Evolutionary conservation across 192 early-diverging fungal species (phyloP).

Genomic region (Thoreauomyces humboldtii): DNA sequence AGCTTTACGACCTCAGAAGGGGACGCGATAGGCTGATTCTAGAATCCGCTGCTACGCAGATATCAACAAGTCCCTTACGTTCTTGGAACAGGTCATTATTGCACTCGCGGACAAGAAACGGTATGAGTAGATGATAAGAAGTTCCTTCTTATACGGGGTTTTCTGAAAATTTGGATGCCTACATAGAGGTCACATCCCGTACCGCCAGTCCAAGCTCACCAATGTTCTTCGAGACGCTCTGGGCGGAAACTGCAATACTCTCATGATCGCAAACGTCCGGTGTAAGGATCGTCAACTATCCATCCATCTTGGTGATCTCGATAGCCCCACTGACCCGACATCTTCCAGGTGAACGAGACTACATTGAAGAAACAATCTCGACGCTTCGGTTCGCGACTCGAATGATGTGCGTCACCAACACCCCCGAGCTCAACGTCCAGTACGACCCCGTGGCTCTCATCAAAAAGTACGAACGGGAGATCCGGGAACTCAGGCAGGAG

Average conservation of each 20-base stretch:
- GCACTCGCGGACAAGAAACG: constrained; percentile 60
- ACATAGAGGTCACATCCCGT: constrained; percentile 58
- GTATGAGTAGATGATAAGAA: constrained; percentile 18
- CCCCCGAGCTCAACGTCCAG: constrained; percentile 57
- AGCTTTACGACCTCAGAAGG: too few species aligned
- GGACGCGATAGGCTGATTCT: too few species aligned
- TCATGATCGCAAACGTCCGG: constrained; percentile 63
- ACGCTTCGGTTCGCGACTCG: constrained; percentile 63
- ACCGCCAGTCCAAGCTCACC: constrained; percentile 61
- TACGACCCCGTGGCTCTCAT: constrained; percentile 61
- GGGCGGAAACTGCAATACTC: constrained; percentile 63
- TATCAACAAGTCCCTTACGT: constrained; percentile 63
- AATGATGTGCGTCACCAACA: constrained; percentile 63
- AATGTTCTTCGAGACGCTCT: constrained; percentile 60
- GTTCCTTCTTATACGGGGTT: too few species aligned
- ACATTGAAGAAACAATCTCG: constrained; percentile 66
- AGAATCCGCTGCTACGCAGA: too few species aligned
- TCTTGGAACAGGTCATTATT: constrained; percentile 65
- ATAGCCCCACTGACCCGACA: too few species aligned
- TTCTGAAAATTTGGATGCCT: too few species aligned
- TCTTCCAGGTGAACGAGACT: constrained; percentile 38
- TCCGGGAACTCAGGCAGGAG: constrained; percentile 63
- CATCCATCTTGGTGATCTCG: too few species aligned
- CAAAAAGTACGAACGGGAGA: constrained; percentile 63
- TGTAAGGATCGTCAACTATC: constrained; percentile 29